These are phyloP conservation scores for Chytridium lagenaria DNA, from an alignment of 371 early-diverging fungal species.

Conservation along the genomic window DNA sequence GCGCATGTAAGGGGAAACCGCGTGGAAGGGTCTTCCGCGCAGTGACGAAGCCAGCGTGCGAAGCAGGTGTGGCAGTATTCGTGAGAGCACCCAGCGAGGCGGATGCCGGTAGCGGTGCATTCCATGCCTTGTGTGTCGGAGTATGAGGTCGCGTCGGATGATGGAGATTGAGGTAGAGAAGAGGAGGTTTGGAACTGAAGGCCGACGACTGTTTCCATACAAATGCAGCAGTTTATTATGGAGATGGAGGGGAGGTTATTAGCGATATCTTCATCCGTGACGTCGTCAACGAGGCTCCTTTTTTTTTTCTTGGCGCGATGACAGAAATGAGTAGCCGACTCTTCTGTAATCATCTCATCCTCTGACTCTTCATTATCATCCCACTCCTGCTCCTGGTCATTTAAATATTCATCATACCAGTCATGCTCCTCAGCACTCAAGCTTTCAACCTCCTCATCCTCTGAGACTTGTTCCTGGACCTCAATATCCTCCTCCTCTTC, in stretches of 20 bases:
- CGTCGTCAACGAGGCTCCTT: no score
- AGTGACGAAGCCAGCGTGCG: background rate
- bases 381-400: no score
- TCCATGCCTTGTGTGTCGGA: background rate
- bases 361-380: no score
- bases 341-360: no score
- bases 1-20: background rate
- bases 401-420: no score
- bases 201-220: background rate
- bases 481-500: background rate
- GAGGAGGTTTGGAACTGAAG: background rate
- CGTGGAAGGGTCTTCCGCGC: background rate
- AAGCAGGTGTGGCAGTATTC: slow-evolving; percentile 1
- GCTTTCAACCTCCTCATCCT: background rate
- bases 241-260: background rate
- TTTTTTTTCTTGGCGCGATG: no score
- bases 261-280: background rate
- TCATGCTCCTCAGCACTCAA: background rate
- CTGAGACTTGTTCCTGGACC: background rate
- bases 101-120: background rate
- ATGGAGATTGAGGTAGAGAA: background rate
- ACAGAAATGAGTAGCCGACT: no score
- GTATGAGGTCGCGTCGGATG: background rate
- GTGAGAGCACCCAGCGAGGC: background rate
- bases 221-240: no score